Base-by-base conservation (phyloP, 2,329 filamentous ascomycete species). In the Pestalotiopsis sp. region DNA sequence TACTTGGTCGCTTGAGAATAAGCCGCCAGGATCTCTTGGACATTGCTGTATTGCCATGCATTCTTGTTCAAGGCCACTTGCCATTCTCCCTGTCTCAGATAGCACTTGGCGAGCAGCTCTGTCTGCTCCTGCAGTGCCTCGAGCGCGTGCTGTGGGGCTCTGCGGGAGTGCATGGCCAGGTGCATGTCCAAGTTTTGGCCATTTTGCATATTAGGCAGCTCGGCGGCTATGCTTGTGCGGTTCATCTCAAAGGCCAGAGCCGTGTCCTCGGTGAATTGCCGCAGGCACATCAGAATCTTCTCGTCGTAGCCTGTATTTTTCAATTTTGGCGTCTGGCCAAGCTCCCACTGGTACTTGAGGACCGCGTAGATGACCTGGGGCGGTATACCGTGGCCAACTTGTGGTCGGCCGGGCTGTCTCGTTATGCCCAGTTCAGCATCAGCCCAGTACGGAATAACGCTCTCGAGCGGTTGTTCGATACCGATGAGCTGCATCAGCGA, bases 61-160 rank as follows among this genome's bases (percentile, higher is more conserved):
- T 94, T 92, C 76, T 92, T 92, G 78, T 97, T 92, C 67, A 97
- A 82, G 17, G 92, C 87, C 68, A 95, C 92, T 77, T 97, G 91
- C 96, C 96, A 99, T 81, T 99, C 95, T 72, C 96, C 97, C 78
- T 97, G 94, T 75, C 97, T 94, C 39, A 99, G 87, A 78, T 97
- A 98, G 80, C 95, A 98, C 82, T 98, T 97, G 11, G 97, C 94
- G 58, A 99, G 88, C 39, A 99, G 86, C 59, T 91, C 86, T 0
- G 88, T 89, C 75, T 91, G 88, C 41, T 91, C 89, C 67, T 86
- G 82, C 67, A 90, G 79, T 9, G 85, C 82, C 67, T 86, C 85
- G 65, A 88, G 85, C 0, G 84, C 83, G 71, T 66, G 66, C 20
- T 41, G 57, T 9, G 67, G 57, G 3, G 63, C 7, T 56, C 66